A percentile compares a stretch with the other conserved stretches of the same genome.
These are phyloP conservation scores for Suhomyces taliae DNA, from an alignment of 1,139 yeast genomes.

Conservation along the genomic window DNA sequence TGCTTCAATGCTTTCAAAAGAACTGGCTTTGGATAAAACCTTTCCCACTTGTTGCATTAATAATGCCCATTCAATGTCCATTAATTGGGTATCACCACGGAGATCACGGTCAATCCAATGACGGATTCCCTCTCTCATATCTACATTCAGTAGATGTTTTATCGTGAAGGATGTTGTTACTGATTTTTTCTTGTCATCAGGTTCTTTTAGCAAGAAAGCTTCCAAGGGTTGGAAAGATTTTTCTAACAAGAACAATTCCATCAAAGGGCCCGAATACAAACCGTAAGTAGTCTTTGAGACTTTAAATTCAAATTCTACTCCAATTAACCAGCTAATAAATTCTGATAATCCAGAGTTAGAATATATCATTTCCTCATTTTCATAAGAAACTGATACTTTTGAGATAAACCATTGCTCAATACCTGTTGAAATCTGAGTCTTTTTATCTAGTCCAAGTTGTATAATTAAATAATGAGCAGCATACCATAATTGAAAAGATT, in stretches of 20 bases:
- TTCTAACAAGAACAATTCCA: slow-evolving; percentile 10
- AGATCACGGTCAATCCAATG: background rate
- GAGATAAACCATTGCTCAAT: slow-evolving; percentile 48
- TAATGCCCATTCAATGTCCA: background rate
- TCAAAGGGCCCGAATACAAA: slow-evolving; percentile 12
- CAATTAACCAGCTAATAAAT: slow-evolving; percentile 47
- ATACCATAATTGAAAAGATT: slow-evolving; percentile 57
- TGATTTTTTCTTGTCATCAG: background rate
- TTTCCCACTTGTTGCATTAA: background rate
- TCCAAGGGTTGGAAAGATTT: slow-evolving; percentile 8
- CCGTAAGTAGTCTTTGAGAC: background rate
- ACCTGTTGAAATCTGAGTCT: slow-evolving; percentile 7
- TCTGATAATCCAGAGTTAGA: slow-evolving; percentile 24
- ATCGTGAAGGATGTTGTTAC: too few species aligned
- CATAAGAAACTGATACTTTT: slow-evolving; percentile 32
- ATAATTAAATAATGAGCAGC: slow-evolving; percentile 37
- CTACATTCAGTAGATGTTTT: background rate
- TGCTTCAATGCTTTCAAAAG: background rate
- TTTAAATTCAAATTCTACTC: slow-evolving; percentile 14
- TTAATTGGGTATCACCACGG: background rate
- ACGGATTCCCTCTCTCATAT: background rate
- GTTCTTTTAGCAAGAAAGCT: slow-evolving; percentile 10
- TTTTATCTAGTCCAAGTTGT: slow-evolving; percentile 21
- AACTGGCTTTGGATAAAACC: background rate
- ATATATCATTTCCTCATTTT: background rate